Percentiles rank a stretch among this genome's conserved stretches.
Conservation (phyloP, 139 green algal species). For the Tetraselmis striata region DNA sequence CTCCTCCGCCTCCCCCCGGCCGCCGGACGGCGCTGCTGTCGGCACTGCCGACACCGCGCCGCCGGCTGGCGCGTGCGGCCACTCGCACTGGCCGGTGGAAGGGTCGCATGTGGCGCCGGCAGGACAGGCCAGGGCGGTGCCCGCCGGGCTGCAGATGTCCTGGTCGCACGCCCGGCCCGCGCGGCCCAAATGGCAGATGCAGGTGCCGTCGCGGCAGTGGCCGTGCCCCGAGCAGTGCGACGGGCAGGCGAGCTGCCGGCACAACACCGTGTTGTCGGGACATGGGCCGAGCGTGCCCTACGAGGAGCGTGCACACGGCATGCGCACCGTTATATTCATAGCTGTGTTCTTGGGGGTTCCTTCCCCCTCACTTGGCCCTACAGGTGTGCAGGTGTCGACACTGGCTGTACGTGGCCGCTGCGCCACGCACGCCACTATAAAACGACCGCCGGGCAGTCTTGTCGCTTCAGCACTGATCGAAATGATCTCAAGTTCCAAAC, state of each 20-base stretch:
- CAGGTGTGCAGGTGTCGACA: too few species aligned
- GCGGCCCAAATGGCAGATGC: not conserved
- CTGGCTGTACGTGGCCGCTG: too few species aligned
- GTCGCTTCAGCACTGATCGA: too few species aligned
- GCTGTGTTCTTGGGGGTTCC: too few species aligned
- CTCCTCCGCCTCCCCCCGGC: not conserved
- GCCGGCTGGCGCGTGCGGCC: too few species aligned
- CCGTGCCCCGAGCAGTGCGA: not conserved
- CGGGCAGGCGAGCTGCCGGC: not conserved
- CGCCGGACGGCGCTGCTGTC: not conserved
- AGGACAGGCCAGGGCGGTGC: not conserved
- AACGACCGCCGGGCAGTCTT: too few species aligned
- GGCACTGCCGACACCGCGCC: too few species aligned
- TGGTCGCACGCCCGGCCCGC: not conserved
- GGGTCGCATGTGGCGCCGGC: not conserved
- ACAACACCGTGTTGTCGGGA: not conserved
- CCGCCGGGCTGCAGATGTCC: not conserved
- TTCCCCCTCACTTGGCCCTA: too few species aligned
- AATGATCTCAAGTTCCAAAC: too few species aligned
- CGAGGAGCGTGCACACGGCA: too few species aligned
- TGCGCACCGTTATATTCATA: too few species aligned
- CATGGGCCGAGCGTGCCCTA: not conserved
- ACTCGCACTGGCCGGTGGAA: not conserved
- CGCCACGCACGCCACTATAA: too few species aligned
- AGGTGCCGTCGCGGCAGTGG: not conserved